A percentile compares a stretch with the other conserved stretches of the same genome.
phyloP scores from a whole-genome alignment of 305 asterid species.

The Fraxinus sp. region DNA sequence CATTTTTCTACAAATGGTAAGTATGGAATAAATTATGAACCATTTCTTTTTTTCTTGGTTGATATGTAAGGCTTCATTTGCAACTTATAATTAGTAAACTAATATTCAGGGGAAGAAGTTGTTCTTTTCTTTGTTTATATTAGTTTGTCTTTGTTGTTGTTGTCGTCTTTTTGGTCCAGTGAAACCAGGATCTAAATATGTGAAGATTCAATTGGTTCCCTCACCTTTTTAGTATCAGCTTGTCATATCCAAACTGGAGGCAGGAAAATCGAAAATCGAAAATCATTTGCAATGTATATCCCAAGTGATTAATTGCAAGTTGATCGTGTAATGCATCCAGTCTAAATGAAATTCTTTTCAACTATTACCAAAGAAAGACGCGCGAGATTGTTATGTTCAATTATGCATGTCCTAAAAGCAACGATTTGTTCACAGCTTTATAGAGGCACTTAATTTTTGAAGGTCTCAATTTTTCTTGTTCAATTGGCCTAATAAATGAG shows the following conservation, averaged over 20 bases:
- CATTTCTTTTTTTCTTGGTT: neutral
- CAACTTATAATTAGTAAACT: neutral
- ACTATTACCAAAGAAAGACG: neutral
- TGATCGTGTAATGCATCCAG: neutral
- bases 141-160: neutral
- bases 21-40: conserved; percentile 4
- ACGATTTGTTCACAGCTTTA: neutral
- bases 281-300: neutral
- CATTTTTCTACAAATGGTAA: conserved; percentile 89
- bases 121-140: neutral
- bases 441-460: neutral
- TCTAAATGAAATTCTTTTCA: neutral
- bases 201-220: neutral
- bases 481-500: conserved; percentile 1
- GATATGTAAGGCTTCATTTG: neutral
- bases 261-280: neutral
- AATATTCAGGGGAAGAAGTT: neutral
- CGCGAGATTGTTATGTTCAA: neutral
- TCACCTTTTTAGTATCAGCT: neutral
- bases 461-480: neutral
- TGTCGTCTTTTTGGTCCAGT: neutral
- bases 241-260: neutral
- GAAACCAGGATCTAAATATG: neutral
- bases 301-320: neutral
- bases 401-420: neutral